Evolutionary conservation across 2,329 filamentous ascomycete genomes (phyloP).

Genomic region (Colletotrichum filicis): DNA sequence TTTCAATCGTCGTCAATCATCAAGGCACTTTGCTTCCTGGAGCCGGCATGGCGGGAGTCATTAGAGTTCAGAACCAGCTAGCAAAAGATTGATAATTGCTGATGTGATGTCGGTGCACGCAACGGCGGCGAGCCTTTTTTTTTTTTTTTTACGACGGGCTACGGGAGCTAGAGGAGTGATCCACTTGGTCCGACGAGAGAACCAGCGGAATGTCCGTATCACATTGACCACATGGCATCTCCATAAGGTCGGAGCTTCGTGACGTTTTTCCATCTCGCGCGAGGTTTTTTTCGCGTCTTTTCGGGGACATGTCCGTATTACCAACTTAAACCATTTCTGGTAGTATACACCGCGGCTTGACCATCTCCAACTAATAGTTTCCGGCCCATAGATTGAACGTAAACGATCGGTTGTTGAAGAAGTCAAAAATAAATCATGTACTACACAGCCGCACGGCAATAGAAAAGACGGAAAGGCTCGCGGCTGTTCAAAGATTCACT

Average conservation of each 20-base stretch:
- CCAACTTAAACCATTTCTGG: not conserved
- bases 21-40: not conserved
- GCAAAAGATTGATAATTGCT: not conserved
- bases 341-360: not conserved
- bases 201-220: not conserved
- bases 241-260: too few relatives aligned
- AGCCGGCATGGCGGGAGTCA: not conserved
- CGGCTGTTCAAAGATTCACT: not conserved
- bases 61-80: not conserved
- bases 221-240: not conserved
- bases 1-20: not conserved
- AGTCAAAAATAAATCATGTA: not conserved
- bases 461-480: not conserved
- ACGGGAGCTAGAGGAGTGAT: not conserved
- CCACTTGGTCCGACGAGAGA: not conserved
- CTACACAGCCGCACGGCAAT: not conserved
- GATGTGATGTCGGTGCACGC: not conserved
- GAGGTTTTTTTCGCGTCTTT: not conserved
- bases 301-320: not conserved
- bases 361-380: not conserved
- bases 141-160: not conserved
- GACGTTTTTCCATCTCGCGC: too few relatives aligned
- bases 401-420: not conserved
- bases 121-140: not conserved
- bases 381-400: not conserved